A percentile compares a stretch with the other conserved stretches of the same genome.
phyloP scores from a whole-genome alignment of 495 filamentous ascomycete genomes.

The Lophiotrema nucula region DNA sequence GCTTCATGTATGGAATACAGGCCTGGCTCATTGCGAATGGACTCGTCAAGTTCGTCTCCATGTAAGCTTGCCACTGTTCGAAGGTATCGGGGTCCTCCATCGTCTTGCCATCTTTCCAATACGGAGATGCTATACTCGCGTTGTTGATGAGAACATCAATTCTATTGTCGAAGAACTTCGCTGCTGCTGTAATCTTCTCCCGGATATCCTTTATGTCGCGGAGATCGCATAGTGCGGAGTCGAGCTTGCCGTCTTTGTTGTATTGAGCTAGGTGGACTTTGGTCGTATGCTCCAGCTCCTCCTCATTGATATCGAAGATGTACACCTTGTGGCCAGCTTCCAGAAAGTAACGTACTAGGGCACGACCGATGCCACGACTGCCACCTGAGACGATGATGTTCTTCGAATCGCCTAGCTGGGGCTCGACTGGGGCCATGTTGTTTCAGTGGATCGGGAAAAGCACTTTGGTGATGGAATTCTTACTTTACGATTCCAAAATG shows the following conservation, averaged over 20 bases:
- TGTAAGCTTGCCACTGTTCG: slow-evolving; percentile 39
- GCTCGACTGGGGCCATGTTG: too few relatives aligned
- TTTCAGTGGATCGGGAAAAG: too few relatives aligned
- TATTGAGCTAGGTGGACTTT: slow-evolving; percentile 27
- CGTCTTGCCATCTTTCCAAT: slow-evolving; percentile 36
- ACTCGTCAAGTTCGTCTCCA: slow-evolving; percentile 42
- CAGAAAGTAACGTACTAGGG: slow-evolving; percentile 32
- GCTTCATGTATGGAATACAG: slow-evolving; percentile 40
- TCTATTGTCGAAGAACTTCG: slow-evolving; percentile 34
- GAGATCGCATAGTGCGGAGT: slow-evolving; percentile 36
- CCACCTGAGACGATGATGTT: slow-evolving; percentile 38
- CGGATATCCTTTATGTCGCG: slow-evolving; percentile 35
- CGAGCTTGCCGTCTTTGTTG: slow-evolving; percentile 9
- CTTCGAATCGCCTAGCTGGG: too few relatives aligned
- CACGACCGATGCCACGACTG: slow-evolving; percentile 39
- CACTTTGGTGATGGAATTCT: too few relatives aligned
- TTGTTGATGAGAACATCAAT: slow-evolving; percentile 39
- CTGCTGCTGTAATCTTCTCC: slow-evolving; percentile 26
- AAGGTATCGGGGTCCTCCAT: slow-evolving; percentile 34
- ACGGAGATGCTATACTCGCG: slow-evolving; percentile 29
- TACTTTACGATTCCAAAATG: too few relatives aligned
- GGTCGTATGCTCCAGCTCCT: slow-evolving; percentile 36
- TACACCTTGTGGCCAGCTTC: slow-evolving; percentile 36
- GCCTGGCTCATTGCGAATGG: slow-evolving; percentile 42
- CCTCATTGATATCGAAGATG: slow-evolving; percentile 40